These are phyloP conservation scores for Tetrapyrgos nigripes DNA, from an alignment of 1,284 basidiomycete genomes.

Conservation along the genomic window DNA sequence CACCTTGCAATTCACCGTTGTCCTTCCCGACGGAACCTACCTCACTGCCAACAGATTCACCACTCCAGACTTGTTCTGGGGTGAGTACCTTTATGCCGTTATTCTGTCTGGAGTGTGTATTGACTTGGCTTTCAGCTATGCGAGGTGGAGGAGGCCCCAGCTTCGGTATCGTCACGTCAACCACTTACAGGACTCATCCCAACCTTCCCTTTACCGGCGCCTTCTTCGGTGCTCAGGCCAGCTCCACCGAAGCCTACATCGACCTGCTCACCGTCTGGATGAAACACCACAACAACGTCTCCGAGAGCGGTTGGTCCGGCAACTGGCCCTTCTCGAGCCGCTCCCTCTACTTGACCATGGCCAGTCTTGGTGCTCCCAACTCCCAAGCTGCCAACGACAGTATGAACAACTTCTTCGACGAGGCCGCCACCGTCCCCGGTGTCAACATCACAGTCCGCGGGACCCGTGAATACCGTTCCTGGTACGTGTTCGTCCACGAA, in stretches of 20 bases:
- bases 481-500: conserved; percentile 2
- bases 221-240: background rate
- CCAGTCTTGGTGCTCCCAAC: conserved; percentile 14
- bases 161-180: conserved; percentile 5
- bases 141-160: conserved; percentile 11
- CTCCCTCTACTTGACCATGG: conserved; percentile 6
- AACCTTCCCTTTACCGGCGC: conserved; percentile 4
- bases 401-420: conserved; percentile 6
- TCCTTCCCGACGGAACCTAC: conserved; percentile 42
- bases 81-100: conserved; percentile 18
- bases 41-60: conserved; percentile 42
- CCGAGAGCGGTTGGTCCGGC: conserved; percentile 33
- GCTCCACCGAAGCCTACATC: background rate
- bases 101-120: background rate
- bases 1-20: conserved; percentile 45
- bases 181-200: conserved; percentile 11
- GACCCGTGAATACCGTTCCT: background rate
- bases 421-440: background rate
- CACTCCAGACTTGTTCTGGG: conserved; percentile 55
- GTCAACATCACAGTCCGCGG: background rate
- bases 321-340: conserved; percentile 20
- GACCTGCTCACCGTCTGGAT: conserved; percentile 12
- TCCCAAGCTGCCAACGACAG: conserved; percentile 5
- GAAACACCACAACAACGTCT: conserved; percentile 30
- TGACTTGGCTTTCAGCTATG: conserved; percentile 4